Base-by-base conservation (phyloP, 1,284 basidiomycete genomes). In the Meripilus lineatus region DNA sequence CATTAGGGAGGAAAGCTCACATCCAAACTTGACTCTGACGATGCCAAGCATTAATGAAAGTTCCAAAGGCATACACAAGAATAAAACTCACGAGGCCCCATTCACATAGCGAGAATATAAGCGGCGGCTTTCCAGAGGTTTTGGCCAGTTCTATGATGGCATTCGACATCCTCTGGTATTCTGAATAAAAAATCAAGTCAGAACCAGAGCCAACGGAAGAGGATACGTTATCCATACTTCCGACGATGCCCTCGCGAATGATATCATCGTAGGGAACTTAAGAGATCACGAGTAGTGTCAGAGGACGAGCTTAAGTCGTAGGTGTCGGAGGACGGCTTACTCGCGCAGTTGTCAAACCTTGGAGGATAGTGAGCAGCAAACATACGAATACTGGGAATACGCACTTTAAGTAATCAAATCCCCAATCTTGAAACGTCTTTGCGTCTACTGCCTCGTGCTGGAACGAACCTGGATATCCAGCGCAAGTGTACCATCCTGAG, bases 401-500 rank as follows among this genome's bases (percentile, higher is more conserved):
- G 36, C 33, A 75, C 72, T 77, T 77, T 6, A 77, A 57, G 42
- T 71, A 69, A 51, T 77, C 72, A 45, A 77, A 76, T 1, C 72
- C 73, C 75, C 75, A 77, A 30, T 72, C 65, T 26, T 65, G 64
- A 56, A 70, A 73, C n/a, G 65, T 62, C 49, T 65, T 62, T 3
- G 58, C 66, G 52, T 74, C 72, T 40, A 66, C 65, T 15, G 55
- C 56, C 57, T 77, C 74, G 49, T 77, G 70, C 47, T 70, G 59
- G 58, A 66, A 77, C 0, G 73, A 75, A 17, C 74, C 75, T 7
- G 75, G 74, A 51, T 70, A 78, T 11, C 71, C 63, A 13, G 66
- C 67, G 48, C 74, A 77, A 2, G 74, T 77, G 49, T 66, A 69
- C 74, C 73, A 77, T 15, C 75, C 75, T 10, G 74, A 71, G 48